A percentile compares a stretch with the other conserved stretches of the same genome.
These are phyloP conservation scores for Aegilops tauschii DNA, from an alignment of 176 grass and related monocot species.

Conservation along the genomic window DNA sequence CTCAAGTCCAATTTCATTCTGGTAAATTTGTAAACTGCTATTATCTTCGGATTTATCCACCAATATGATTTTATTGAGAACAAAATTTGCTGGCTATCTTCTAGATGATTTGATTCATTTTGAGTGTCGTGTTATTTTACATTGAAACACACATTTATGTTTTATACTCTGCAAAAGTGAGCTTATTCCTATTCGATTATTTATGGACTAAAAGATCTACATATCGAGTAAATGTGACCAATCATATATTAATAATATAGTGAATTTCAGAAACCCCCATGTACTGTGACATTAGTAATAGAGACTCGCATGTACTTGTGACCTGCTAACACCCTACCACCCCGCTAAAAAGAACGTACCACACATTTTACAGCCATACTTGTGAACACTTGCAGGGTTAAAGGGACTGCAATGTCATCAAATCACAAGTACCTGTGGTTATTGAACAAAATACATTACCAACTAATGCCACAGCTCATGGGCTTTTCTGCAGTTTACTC, in stretches of 20 bases:
- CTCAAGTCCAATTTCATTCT: neutral
- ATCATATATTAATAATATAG: too few species aligned
- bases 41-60: neutral
- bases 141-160: neutral
- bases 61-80: neutral
- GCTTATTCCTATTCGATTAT: neutral
- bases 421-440: too few species aligned
- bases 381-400: too few species aligned
- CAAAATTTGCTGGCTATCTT: neutral
- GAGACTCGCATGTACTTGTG: too few species aligned
- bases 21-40: neutral
- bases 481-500: neutral
- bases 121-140: neutral
- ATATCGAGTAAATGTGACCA: too few species aligned
- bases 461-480: neutral
- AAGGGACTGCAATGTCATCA: too few species aligned
- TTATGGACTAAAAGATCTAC: neutral
- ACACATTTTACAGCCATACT: too few species aligned
- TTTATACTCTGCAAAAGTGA: neutral
- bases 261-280: too few species aligned
- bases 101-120: neutral
- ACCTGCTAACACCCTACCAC: too few species aligned
- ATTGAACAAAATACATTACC: neutral
- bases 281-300: too few species aligned
- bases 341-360: too few species aligned